Base-by-base conservation (phyloP, 768 basidiomycete genomes). In the Arthromyces matolae region DNA sequence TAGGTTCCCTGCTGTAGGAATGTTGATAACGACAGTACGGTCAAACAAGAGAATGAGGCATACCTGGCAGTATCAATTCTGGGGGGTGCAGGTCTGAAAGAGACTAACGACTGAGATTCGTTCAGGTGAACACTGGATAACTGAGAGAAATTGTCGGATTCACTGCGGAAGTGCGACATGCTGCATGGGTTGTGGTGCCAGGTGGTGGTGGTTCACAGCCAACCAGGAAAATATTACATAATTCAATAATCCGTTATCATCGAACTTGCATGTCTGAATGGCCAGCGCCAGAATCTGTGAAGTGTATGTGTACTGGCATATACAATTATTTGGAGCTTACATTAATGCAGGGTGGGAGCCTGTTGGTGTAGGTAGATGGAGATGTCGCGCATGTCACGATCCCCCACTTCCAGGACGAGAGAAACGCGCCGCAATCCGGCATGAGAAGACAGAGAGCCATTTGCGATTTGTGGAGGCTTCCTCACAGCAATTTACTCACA, bases 381-480 rank as follows among this genome's bases (percentile, higher is more conserved):
- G 33, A n/a, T 45, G 44, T 20, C 14, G n/a, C 25, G 34, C 36
- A 10, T 45, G 44, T 16, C 23, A 45, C 23, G 20, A 45, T 36
- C 27, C 16, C 6, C n/a, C 40, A 29, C 23, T 8, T 6, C n/a
- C 14, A 34, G 24, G 44, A 27, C 34, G 22, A 19, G 44, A 45
- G 16, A 35, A 35, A 35, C 20, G 44, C 8, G 5, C 16, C 10
- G 44, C 44, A 10, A 22, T 36, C 3, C 34, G 32, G 8, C 44
- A 45, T 37, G 34, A 45, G 24, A 18, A 12, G 23, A 37, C 44
- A 4, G 23, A 24, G 6, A 27, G 16, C 5, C 44, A 45, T 28
- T 24, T 10, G 27, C 12, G 24, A 19, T 22, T 19, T 8, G 32
- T 35, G 18, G 40, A 42, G 29, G n/a, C n/a, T 5, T 3, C 14